Evolutionary conservation across 176 grass and related monocot species (phyloP).

Genomic region (Phoenix roebelenii): DNA sequence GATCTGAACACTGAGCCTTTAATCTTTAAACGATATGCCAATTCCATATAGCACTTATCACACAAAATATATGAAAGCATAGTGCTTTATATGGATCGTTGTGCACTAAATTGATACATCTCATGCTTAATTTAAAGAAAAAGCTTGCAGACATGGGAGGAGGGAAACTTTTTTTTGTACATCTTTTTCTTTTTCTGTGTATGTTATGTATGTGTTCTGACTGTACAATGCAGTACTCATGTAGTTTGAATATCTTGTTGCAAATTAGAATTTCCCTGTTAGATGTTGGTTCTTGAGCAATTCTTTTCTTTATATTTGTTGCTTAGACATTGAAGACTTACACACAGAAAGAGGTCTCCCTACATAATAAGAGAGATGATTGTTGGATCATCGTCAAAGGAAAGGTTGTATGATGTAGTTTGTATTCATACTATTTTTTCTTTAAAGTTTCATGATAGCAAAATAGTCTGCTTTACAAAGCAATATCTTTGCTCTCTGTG

Average conservation of each 20-base stretch:
- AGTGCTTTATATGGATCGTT: too few relatives aligned
- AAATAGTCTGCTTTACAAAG: neutral
- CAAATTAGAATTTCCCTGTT: neutral
- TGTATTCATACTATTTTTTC: neutral
- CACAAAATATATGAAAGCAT: too few relatives aligned
- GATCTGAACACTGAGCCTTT: too few relatives aligned
- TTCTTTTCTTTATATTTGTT: constrained; percentile 7
- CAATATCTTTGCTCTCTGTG: constrained; percentile 12
- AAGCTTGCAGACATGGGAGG: too few relatives aligned
- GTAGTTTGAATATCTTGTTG: neutral
- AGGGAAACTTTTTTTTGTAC: too few relatives aligned
- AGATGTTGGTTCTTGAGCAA: neutral
- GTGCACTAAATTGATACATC: too few relatives aligned
- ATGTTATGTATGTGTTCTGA: too few relatives aligned
- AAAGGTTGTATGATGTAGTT: constrained; percentile 39
- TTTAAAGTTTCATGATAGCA: neutral
- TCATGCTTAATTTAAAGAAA: too few relatives aligned
- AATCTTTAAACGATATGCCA: too few relatives aligned
- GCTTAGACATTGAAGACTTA: constrained; percentile 32
- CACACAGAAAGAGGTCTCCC: constrained; percentile 59
- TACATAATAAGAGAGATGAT: constrained; percentile 60
- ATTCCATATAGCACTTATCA: too few relatives aligned
- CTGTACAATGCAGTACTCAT: neutral
- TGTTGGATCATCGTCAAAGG: constrained; percentile 81
- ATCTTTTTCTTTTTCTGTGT: too few relatives aligned